phyloP scores from a whole-genome alignment of 768 basidiomycete species.

The Kwoniella dejecticola region DNA sequence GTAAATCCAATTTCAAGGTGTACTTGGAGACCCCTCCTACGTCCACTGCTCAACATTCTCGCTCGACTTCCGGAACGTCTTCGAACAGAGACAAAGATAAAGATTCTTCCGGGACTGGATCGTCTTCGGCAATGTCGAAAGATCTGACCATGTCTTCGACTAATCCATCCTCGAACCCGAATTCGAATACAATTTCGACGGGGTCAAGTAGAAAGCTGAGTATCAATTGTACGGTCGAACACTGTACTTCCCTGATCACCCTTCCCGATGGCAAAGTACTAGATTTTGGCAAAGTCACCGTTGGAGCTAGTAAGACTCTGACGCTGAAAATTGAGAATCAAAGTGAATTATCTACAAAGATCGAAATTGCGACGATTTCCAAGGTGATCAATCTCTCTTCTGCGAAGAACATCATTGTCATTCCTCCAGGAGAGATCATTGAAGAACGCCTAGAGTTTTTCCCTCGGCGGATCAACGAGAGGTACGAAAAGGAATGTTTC shows the following conservation, averaged over 20 bases:
- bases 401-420: slow-evolving; percentile 49
- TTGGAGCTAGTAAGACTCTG: slow-evolving; percentile 43
- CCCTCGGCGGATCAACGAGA: slow-evolving; percentile 54
- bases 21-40: slow-evolving; percentile 23
- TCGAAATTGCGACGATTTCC: slow-evolving; percentile 53
- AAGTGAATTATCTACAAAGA: slow-evolving; percentile 41
- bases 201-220: slow-evolving; percentile 26
- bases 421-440: slow-evolving; percentile 43
- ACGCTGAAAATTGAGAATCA: slow-evolving; percentile 45
- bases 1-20: slow-evolving; percentile 44
- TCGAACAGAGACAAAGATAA: not conserved
- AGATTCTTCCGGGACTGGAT: not conserved
- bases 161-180: not conserved
- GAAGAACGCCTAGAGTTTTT: slow-evolving; percentile 53
- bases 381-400: slow-evolving; percentile 48
- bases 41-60: not conserved
- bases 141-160: slow-evolving; percentile 1
- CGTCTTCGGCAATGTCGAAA: not conserved
- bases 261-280: slow-evolving; percentile 34
- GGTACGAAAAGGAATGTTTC: slow-evolving; percentile 52
- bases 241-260: slow-evolving; percentile 47
- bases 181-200: slow-evolving; percentile 17
- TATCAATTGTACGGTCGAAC: slow-evolving; percentile 40
- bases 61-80: not conserved
- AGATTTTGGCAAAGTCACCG: slow-evolving; percentile 52